Conservation (phyloP, 192 early-diverging fungal species). For the Oehlia diaphana region DNA sequence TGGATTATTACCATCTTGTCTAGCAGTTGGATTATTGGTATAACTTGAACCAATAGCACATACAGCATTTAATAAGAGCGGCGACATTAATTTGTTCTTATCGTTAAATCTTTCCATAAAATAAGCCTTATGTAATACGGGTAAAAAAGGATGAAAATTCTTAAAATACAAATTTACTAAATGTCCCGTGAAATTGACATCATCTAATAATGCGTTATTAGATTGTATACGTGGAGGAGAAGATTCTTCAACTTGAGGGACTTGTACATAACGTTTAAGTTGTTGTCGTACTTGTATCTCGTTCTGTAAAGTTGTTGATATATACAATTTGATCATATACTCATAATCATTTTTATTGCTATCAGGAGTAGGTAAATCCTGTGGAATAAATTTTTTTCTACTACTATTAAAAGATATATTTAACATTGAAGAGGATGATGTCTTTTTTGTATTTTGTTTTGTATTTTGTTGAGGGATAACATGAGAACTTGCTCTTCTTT, state of each 20-base stretch:
- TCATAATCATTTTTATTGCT: conserved; percentile 1
- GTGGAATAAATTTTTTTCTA: background rate
- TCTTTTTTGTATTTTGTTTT: background rate
- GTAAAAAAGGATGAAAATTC: conserved; percentile 21
- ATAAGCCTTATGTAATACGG: conserved; percentile 17
- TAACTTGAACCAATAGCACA: conserved; percentile 27
- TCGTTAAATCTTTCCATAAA: conserved; percentile 18
- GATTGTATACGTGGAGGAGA: too few relatives aligned
- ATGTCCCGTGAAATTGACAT: background rate
- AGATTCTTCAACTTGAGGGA: background rate
- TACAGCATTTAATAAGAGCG: conserved; percentile 5
- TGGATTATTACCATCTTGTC: background rate
- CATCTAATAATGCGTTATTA: background rate
- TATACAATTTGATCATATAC: conserved; percentile 1
- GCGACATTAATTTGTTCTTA: conserved; percentile 2
- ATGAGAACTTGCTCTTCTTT: background rate
- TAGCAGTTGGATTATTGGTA: background rate
- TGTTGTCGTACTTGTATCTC: conserved; percentile 15
- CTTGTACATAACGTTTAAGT: conserved; percentile 5
- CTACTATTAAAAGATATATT: background rate
- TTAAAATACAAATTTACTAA: conserved; percentile 17
- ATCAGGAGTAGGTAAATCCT: background rate
- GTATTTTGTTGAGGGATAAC: background rate
- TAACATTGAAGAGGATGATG: background rate
- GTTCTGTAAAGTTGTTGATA: conserved; percentile 6